Conservation (phyloP, 2,329 filamentous ascomycete species). For the Fusarium nurragi region DNA sequence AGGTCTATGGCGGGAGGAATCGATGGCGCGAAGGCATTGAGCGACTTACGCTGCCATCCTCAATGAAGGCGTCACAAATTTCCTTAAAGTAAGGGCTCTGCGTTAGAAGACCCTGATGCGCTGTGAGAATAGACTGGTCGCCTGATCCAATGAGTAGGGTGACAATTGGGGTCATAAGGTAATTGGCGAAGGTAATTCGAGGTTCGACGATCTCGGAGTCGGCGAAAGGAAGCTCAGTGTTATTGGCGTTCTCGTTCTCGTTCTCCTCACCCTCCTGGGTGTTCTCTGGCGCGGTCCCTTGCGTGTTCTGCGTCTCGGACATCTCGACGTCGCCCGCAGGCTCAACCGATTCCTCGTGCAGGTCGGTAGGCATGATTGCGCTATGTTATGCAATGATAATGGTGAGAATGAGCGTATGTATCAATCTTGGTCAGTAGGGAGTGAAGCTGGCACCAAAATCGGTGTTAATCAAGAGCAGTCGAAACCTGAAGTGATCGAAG, state of each 20-base stretch:
- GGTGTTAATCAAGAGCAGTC: not conserved
- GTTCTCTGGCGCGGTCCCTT: slow-evolving; percentile 33
- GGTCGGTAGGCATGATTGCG: slow-evolving; percentile 47
- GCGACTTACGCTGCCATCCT: slow-evolving; percentile 67
- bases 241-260: slow-evolving; percentile 47
- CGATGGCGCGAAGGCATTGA: not conserved
- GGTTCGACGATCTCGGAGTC: slow-evolving; percentile 48
- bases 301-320: slow-evolving; percentile 43
- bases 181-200: slow-evolving; percentile 62
- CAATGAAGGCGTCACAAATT: slow-evolving; percentile 68
- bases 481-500: not conserved
- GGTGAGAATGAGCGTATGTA: not conserved
- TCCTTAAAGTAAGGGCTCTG: slow-evolving; percentile 80
- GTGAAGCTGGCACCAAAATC: not conserved
- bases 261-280: slow-evolving; percentile 49
- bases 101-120: slow-evolving; percentile 80
- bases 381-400: rapidly evolving
- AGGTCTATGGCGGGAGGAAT: not conserved
- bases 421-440: slow-evolving; percentile 3
- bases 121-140: slow-evolving; percentile 73
- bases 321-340: slow-evolving; percentile 53
- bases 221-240: slow-evolving; percentile 53
- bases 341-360: slow-evolving; percentile 39
- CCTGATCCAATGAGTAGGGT: slow-evolving; percentile 72
- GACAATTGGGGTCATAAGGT: slow-evolving; percentile 75